These are phyloP conservation scores for Letharia lupina DNA, from an alignment of 495 filamentous ascomycete species.

Conservation along the genomic window DNA sequence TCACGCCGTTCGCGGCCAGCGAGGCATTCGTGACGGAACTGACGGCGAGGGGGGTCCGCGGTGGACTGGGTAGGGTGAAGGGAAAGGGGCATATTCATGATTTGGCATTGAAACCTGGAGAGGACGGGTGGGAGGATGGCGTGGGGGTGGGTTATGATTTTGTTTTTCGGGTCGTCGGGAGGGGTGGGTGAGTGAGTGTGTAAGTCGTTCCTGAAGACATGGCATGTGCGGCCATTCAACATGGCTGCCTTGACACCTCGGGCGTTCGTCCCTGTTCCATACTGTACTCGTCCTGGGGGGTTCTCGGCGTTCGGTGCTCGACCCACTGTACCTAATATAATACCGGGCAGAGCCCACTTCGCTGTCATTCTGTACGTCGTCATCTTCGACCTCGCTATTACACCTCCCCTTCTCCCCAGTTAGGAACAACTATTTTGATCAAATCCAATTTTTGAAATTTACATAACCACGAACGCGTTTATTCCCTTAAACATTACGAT, in stretches of 20 bases:
- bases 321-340: no score
- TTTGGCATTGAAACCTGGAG: conserved; percentile 23
- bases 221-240: background rate
- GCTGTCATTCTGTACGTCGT: no score
- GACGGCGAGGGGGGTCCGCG: conserved; percentile 24
- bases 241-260: background rate
- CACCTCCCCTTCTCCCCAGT: no score
- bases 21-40: conserved; percentile 25
- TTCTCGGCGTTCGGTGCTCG: no score
- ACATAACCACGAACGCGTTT: no score
- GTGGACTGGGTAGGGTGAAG: conserved; percentile 21
- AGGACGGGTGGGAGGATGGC: conserved; percentile 27
- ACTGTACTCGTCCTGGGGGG: background rate
- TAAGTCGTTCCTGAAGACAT: background rate
- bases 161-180: background rate
- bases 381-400: no score
- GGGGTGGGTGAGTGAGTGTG: background rate
- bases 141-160: conserved; percentile 28
- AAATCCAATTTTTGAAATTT: no score
- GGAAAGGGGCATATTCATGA: conserved; percentile 29
- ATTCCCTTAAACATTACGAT: no score
- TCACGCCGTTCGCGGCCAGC: conserved; percentile 31
- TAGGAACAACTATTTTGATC: no score
- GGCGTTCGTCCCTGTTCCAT: background rate
- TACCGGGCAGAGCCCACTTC: no score